Percentiles rank a stretch among this genome's conserved stretches.
Conservation (phyloP, 305 asterid species). For the Salvia sclarea region DNA sequence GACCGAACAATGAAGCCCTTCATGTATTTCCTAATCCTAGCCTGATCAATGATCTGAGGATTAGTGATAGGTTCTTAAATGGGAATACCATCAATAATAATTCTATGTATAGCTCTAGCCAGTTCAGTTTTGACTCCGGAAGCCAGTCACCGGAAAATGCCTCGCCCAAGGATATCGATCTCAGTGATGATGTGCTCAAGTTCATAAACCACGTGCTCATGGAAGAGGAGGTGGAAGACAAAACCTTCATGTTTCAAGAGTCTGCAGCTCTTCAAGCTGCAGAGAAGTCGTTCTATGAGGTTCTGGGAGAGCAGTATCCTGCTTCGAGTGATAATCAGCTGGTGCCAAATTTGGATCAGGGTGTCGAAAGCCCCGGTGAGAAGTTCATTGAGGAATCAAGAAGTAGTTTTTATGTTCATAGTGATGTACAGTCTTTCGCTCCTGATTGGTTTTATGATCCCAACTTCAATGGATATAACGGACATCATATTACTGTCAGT, state of each 20-base stretch:
- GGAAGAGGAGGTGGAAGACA: slow-evolving; percentile 89
- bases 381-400: slow-evolving; percentile 31
- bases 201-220: slow-evolving; percentile 71
- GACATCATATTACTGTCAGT: slow-evolving; percentile 27
- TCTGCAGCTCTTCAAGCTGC: slow-evolving; percentile 83
- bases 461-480: slow-evolving; percentile 21
- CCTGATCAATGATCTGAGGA: slow-evolving; percentile 35
- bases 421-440: slow-evolving; percentile 33
- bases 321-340: slow-evolving; percentile 34
- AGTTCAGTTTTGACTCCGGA: slow-evolving; percentile 20
- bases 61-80: slow-evolving; percentile 28
- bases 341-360: slow-evolving; percentile 35
- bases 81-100: slow-evolving; percentile 27
- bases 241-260: slow-evolving; percentile 68
- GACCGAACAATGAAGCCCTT: slow-evolving; percentile 32
- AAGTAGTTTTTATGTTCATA: slow-evolving; percentile 12
- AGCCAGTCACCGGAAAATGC: slow-evolving; percentile 41
- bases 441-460: slow-evolving; percentile 46
- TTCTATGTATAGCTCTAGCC: slow-evolving; percentile 24
- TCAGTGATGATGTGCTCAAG: slow-evolving; percentile 64
- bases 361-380: slow-evolving; percentile 28
- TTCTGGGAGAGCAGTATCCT: slow-evolving; percentile 55
- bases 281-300: slow-evolving; percentile 74
- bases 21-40: slow-evolving; percentile 32
- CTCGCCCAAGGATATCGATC: slow-evolving; percentile 59